Conservation (phyloP, 495 filamentous ascomycete species). For the Tuber magnatum region DNA sequence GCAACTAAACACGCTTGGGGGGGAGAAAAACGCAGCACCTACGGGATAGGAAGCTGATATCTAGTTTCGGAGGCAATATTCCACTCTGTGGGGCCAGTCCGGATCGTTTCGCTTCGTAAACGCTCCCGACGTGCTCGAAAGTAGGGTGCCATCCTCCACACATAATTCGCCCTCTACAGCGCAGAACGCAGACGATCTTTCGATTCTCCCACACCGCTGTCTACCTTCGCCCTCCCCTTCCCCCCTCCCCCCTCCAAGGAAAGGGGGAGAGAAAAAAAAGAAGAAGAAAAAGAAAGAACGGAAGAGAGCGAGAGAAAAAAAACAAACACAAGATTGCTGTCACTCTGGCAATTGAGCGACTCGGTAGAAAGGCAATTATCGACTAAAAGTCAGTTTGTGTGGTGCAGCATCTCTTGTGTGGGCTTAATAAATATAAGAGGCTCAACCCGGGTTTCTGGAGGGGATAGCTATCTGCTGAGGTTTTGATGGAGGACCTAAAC, state of each 20-base stretch:
- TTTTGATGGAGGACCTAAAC: conserved; percentile 37
- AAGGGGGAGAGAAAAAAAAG: background rate
- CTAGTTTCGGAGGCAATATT: conserved; percentile 12
- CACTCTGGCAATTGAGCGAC: conserved; percentile 8
- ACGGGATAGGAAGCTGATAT: conserved; percentile 14
- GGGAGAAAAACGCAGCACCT: background rate
- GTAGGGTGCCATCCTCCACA: conserved; percentile 10
- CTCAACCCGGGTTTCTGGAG: conserved; percentile 26
- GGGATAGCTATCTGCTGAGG: conserved; percentile 30
- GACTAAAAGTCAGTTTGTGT: conserved; percentile 15
- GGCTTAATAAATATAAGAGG: conserved; percentile 36
- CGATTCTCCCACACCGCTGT: background rate
- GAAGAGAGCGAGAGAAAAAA: background rate
- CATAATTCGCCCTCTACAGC: conserved; percentile 8
- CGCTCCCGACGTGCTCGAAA: conserved; percentile 3
- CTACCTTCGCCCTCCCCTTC: background rate
- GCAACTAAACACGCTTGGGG: conserved; percentile 6
- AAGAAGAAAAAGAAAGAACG: background rate
- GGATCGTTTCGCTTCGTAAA: conserved; percentile 16
- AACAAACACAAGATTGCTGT: conserved; percentile 2
- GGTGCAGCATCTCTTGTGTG: conserved; percentile 19
- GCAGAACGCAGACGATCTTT: conserved; percentile 1
- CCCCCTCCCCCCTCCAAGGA: background rate
- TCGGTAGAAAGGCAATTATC: conserved; percentile 21
- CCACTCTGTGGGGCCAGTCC: conserved; percentile 22